Percentiles rank a stretch among this genome's conserved stretches.
These are phyloP conservation scores for Tolypocladium album DNA, from an alignment of 2,329 filamentous ascomycete species.

Conservation along the genomic window DNA sequence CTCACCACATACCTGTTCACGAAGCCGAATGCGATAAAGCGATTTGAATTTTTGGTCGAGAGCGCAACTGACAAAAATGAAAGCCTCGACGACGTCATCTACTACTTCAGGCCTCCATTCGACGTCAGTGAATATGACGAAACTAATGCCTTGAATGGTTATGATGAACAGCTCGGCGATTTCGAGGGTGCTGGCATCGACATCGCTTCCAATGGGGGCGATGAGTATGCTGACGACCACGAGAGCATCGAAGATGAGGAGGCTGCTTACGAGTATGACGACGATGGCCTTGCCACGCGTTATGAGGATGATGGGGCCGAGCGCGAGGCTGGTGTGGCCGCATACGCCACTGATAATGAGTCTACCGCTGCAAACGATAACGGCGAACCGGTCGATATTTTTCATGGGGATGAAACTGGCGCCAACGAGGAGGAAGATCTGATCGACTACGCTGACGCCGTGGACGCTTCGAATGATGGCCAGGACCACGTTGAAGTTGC, in stretches of 20 bases:
- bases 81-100: conserved; percentile 28
- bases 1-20: conserved; percentile 32
- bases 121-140: not conserved
- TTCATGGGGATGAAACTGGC: not conserved
- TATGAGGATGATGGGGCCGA: not conserved
- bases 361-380: not conserved
- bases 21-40: conserved; percentile 25
- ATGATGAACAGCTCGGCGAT: conserved; percentile 1
- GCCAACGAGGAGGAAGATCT: not conserved
- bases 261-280: conserved; percentile 5
- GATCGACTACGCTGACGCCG: conserved; percentile 1
- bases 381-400: not conserved
- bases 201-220: not conserved
- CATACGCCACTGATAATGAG: not conserved
- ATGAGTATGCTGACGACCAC: not conserved
- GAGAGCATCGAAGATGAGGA: not conserved
- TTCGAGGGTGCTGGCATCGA: conserved; percentile 1
- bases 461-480: not conserved
- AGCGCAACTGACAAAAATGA: conserved; percentile 30
- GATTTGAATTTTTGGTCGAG: conserved; percentile 28
- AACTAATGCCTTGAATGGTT: conserved; percentile 7
- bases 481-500: not conserved
- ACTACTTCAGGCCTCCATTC: conserved; percentile 22
- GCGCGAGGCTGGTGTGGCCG: not conserved
- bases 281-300: conserved; percentile 1